A percentile compares a stretch with the other conserved stretches of the same genome.
Conservation (phyloP, 2,329 filamentous ascomycete species). For the Bipolaris zeicola region DNA sequence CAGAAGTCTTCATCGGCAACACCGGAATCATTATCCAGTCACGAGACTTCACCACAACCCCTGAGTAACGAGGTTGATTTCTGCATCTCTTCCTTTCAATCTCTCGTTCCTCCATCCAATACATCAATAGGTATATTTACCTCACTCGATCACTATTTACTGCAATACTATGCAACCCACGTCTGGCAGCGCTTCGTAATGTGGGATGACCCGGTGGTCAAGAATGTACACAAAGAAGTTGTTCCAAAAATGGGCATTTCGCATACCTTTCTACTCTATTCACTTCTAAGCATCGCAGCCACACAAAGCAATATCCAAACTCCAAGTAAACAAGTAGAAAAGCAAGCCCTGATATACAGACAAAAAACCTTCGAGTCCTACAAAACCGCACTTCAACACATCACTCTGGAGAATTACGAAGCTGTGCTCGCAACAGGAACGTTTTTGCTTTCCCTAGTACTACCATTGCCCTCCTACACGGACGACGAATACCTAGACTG, state of each 20-base stretch:
- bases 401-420: constrained; percentile 43
- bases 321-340: constrained; percentile 20
- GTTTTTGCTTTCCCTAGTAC: constrained; percentile 31
- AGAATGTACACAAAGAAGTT: constrained; percentile 28
- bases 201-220: constrained; percentile 22
- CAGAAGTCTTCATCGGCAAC: constrained; percentile 11
- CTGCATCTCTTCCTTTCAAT: constrained; percentile 14
- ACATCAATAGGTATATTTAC: constrained; percentile 31
- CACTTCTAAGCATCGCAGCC: constrained; percentile 37
- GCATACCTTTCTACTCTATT: constrained; percentile 32
- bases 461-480: constrained; percentile 15
- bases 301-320: constrained; percentile 23
- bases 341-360: constrained; percentile 30
- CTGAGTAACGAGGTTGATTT: constrained; percentile 18
- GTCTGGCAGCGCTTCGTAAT: constrained; percentile 34
- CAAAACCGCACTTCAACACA: constrained; percentile 33
- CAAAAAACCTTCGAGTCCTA: constrained; percentile 37
- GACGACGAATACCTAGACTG: constrained; percentile 28
- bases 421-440: constrained; percentile 34
- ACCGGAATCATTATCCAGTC: neutral
- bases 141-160: constrained; percentile 24
- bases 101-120: constrained; percentile 24
- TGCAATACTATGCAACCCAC: constrained; percentile 34
- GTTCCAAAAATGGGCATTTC: constrained; percentile 31
- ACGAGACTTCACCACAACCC: neutral